These are phyloP conservation scores for Besnoitia besnoiti DNA, from an alignment of 169 alveolate genomes.

Conservation along the genomic window DNA sequence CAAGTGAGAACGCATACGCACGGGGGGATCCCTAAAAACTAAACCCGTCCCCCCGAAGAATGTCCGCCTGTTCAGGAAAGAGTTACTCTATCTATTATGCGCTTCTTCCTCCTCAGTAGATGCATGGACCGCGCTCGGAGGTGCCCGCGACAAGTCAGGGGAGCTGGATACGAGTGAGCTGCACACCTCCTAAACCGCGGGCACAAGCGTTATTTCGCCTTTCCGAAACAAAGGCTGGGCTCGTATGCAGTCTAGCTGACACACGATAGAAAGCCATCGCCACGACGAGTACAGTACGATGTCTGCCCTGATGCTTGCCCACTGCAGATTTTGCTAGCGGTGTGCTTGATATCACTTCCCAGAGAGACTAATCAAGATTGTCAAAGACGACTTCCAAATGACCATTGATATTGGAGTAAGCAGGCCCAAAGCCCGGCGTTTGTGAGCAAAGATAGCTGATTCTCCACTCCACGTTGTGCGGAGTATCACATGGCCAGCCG, in stretches of 20 bases:
- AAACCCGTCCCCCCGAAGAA: background rate
- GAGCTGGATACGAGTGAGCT: constrained; percentile 16
- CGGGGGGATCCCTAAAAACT: background rate
- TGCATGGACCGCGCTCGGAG: constrained; percentile 56
- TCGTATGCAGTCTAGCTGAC: too few species aligned
- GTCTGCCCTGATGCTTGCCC: too few species aligned
- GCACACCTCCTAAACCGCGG: background rate
- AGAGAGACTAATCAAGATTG: constrained; percentile 46
- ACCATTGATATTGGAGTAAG: constrained; percentile 52
- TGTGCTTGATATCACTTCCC: background rate
- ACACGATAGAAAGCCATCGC: too few species aligned
- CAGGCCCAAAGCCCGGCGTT: background rate
- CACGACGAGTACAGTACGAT: too few species aligned
- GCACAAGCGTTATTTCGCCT: too few species aligned
- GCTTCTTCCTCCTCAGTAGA: constrained; percentile 12
- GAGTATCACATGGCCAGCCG: too few species aligned
- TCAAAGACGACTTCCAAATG: constrained; percentile 56
- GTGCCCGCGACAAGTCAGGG: constrained; percentile 45
- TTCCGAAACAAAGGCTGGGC: too few species aligned
- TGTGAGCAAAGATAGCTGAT: too few species aligned
- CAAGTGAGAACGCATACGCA: background rate
- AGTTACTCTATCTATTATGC: background rate
- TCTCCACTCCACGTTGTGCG: too few species aligned
- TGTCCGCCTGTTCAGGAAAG: background rate
- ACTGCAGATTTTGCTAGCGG: too few species aligned